phyloP scores from a whole-genome alignment of 495 filamentous ascomycete species.

The Mycothermus thermophilus region DNA sequence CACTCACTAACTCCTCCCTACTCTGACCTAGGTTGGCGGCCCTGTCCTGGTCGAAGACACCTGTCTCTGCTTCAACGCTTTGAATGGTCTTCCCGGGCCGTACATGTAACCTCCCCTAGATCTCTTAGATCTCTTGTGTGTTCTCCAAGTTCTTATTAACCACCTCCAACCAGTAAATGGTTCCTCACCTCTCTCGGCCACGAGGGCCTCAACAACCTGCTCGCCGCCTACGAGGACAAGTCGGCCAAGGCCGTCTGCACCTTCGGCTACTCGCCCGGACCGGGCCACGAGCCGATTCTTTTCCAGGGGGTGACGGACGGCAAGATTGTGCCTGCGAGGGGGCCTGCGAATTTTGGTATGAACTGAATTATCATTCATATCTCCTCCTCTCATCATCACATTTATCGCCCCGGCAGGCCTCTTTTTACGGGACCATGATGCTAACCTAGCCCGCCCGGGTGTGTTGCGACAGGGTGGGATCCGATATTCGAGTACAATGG shows the following conservation, averaged over 20 bases:
- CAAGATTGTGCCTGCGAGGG: slow-evolving; percentile 63
- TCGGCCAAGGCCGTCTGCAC: slow-evolving; percentile 88
- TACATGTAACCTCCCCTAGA: too few species aligned
- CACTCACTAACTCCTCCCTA: not conserved
- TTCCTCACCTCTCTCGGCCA: slow-evolving; percentile 76
- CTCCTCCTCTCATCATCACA: not conserved
- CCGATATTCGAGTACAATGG: slow-evolving; percentile 91
- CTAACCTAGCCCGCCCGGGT: not conserved
- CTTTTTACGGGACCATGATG: not conserved
- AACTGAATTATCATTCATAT: slow-evolving; percentile 6
- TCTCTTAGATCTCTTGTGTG: too few species aligned
- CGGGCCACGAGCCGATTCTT: slow-evolving; percentile 68
- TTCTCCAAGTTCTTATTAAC: too few species aligned
- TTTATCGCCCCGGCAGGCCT: not conserved
- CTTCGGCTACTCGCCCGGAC: slow-evolving; percentile 80
- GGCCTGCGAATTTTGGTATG: slow-evolving; percentile 70
- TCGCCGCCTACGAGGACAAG: slow-evolving; percentile 80
- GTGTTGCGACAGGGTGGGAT: slow-evolving; percentile 62
- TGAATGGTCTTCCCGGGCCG: slow-evolving; percentile 82
- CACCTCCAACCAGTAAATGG: slow-evolving; percentile 60
- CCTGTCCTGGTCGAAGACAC: slow-evolving; percentile 95
- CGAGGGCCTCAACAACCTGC: slow-evolving; percentile 76
- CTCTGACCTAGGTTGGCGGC: slow-evolving; percentile 47
- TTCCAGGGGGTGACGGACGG: slow-evolving; percentile 77
- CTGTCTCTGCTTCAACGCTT: slow-evolving; percentile 77